Conservation (phyloP, 2,329 filamentous ascomycete species). For the Aureobasidium leucospermi region DNA sequence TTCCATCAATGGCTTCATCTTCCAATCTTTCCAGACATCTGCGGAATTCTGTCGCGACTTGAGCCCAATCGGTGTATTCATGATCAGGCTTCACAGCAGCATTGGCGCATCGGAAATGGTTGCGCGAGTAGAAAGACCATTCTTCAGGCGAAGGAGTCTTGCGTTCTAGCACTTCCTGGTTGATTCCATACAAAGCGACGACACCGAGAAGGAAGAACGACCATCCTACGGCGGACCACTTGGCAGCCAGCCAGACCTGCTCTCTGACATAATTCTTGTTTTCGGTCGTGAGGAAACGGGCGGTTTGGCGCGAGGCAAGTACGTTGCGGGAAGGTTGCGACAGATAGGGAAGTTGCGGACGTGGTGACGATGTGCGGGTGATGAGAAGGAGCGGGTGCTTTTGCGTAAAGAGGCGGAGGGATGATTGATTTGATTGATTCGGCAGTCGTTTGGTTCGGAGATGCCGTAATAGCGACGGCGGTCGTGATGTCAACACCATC, state of each 20-base stretch:
- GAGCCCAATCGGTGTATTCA: conserved; percentile 60
- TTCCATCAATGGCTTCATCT: conserved; percentile 60
- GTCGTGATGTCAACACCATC: background rate
- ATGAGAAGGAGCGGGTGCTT: conserved; percentile 48
- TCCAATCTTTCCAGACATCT: conserved; percentile 61
- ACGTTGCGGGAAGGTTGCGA: conserved; percentile 43
- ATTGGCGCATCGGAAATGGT: conserved; percentile 56
- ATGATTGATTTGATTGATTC: background rate
- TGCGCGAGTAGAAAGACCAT: conserved; percentile 66
- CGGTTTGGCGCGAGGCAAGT: conserved; percentile 38
- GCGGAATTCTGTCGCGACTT: conserved; percentile 53
- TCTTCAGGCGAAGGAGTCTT: conserved; percentile 74
- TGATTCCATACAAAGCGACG: conserved; percentile 56
- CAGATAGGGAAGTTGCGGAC: conserved; percentile 61
- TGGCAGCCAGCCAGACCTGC: conserved; percentile 62
- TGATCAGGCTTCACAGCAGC: conserved; percentile 42
- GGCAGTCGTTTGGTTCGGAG: conserved; percentile 18
- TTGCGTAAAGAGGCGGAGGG: conserved; percentile 50
- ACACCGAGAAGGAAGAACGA: conserved; percentile 53
- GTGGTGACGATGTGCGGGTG: conserved; percentile 37
- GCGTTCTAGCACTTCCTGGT: conserved; percentile 69
- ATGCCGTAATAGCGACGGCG: conserved; percentile 20
- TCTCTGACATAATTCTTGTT: conserved; percentile 62
- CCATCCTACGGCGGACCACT: conserved; percentile 61
- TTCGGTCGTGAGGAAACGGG: conserved; percentile 73